A percentile compares a stretch with the other conserved stretches of the same genome.
Conservation (phyloP, 2,329 filamentous ascomycete species). For the Diplodia seriata region DNA sequence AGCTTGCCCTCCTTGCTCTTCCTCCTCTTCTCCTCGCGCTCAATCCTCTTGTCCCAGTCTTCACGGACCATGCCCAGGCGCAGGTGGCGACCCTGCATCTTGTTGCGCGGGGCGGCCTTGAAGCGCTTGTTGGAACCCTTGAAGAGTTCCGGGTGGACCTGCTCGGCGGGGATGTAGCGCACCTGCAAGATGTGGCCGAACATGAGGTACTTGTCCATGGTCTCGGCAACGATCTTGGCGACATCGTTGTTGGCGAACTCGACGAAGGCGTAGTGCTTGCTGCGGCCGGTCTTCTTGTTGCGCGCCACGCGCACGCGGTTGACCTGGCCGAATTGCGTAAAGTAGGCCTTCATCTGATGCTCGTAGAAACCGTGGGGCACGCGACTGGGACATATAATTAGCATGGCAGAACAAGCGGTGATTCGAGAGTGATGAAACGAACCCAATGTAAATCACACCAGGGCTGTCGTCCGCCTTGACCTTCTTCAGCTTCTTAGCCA, state of each 20-base stretch:
- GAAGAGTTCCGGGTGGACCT: constrained; percentile 82
- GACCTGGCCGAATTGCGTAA: constrained; percentile 89
- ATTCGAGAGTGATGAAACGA: constrained; percentile 38
- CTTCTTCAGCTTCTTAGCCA: constrained; percentile 55
- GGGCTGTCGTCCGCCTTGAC: constrained; percentile 62
- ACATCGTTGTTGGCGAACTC: constrained; percentile 80
- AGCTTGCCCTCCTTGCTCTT: constrained; percentile 74
- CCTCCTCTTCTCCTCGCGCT: constrained; percentile 74
- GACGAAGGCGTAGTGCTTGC: constrained; percentile 94
- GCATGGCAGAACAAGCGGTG: neutral
- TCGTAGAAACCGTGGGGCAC: constrained; percentile 98
- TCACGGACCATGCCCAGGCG: constrained; percentile 75
- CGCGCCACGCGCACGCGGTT: constrained; percentile 80
- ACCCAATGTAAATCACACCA: constrained; percentile 86
- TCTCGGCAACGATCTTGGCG: constrained; percentile 90
- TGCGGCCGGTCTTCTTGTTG: constrained; percentile 88
- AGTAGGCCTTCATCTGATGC: constrained; percentile 91
- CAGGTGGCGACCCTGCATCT: constrained; percentile 78
- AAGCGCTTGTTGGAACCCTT: constrained; percentile 90
- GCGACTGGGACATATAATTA: constrained; percentile 56
- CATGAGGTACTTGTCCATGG: constrained; percentile 97
- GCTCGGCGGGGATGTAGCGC: constrained; percentile 75
- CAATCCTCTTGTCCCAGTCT: constrained; percentile 78
- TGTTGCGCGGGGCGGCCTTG: constrained; percentile 86
- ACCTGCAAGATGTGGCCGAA: constrained; percentile 95